Base-by-base conservation (phyloP, 495 filamentous ascomycete genomes). In the Zalerion maritima region DNA sequence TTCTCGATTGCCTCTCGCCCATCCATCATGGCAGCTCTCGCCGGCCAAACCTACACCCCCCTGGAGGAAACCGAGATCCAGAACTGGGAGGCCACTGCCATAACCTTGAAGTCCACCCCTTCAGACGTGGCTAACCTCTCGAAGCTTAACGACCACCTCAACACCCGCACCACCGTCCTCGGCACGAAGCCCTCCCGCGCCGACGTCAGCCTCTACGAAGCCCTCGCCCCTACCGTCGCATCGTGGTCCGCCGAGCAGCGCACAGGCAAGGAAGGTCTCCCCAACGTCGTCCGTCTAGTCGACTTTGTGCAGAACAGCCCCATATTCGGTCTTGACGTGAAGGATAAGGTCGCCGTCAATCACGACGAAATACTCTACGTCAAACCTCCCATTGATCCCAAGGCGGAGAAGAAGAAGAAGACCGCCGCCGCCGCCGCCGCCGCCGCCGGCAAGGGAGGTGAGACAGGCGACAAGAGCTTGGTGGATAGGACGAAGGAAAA, bases 231-330 rank as follows among this genome's bases (percentile, higher is more conserved):
- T 12, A 40, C 75, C 3, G 81, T 94, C 32, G 70, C 74, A 45
- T 65, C 66, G 34, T 94, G 86, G 87, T 66, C 67, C 5, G 57
- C 79, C 22, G 84, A 94, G 62, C 70, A 94, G 64, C 73, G 80
- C 42, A 93, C 89, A 4, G 89, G 89, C 19, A 72, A 94, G 61
- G 64, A 83, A 26, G 89, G 89, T 31, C 79, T 74, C 48, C 84
- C 89, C 43, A 73, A 96, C 52, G 79, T 94, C 41, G 82, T 97
- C 19, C 84, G 89, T 19, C 80, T 77, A 45, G 55, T 93, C 40
- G 89, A 94, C 53, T 93, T 94, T 47, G 78, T 97, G 34, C 89
- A 97, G 61, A 93, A 91, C 57, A 71, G 78, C 27, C 66, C 71
- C 1, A 35, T 86, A 26, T 91, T 93, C 42, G 69, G 69, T 5